Percentiles rank a stretch among this genome's conserved stretches.
These are phyloP conservation scores for Sphenostylis stenocarpa DNA, from an alignment of 306 rosid genomes.

Conservation along the genomic window DNA sequence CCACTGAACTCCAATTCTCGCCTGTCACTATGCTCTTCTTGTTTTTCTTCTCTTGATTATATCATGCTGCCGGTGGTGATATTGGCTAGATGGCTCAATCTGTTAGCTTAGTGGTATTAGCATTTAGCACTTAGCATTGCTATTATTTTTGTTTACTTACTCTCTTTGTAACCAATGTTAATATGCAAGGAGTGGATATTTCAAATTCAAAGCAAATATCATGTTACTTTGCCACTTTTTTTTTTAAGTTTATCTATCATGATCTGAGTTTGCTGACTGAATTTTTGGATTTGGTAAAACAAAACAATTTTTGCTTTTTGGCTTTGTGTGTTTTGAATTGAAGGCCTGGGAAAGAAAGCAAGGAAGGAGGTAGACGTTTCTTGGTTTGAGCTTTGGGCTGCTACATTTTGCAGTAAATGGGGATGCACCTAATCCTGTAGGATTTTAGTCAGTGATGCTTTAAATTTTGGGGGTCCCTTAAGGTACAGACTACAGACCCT, in stretches of 20 bases:
- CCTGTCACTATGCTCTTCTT: slow-evolving; percentile 27
- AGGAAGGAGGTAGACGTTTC: slow-evolving; percentile 34
- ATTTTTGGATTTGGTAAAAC: slow-evolving; percentile 16
- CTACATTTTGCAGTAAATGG: slow-evolving; percentile 44
- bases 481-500: slow-evolving; percentile 48
- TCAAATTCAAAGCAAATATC: slow-evolving; percentile 31
- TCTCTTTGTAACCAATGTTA: slow-evolving; percentile 23
- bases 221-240: slow-evolving; percentile 10
- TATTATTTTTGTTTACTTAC: slow-evolving; percentile 3
- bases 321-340: slow-evolving; percentile 32
- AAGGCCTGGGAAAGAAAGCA: slow-evolving; percentile 38
- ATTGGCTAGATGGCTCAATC: slow-evolving; percentile 97
- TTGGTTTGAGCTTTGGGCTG: slow-evolving; percentile 25
- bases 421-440: slow-evolving; percentile 46
- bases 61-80: slow-evolving; percentile 55
- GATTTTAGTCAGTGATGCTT: slow-evolving; percentile 59
- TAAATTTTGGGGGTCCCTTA: slow-evolving; percentile 51
- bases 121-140: background rate
- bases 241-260: slow-evolving; percentile 11
- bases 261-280: slow-evolving; percentile 22
- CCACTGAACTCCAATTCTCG: slow-evolving; percentile 32
- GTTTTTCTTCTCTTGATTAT: slow-evolving; percentile 40
- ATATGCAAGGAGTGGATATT: slow-evolving; percentile 43
- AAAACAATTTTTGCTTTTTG: background rate
- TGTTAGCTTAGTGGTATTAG: slow-evolving; percentile 42